Evolutionary conservation across 805 yeast species (phyloP).

Genomic region (Komagataella ulmi): DNA sequence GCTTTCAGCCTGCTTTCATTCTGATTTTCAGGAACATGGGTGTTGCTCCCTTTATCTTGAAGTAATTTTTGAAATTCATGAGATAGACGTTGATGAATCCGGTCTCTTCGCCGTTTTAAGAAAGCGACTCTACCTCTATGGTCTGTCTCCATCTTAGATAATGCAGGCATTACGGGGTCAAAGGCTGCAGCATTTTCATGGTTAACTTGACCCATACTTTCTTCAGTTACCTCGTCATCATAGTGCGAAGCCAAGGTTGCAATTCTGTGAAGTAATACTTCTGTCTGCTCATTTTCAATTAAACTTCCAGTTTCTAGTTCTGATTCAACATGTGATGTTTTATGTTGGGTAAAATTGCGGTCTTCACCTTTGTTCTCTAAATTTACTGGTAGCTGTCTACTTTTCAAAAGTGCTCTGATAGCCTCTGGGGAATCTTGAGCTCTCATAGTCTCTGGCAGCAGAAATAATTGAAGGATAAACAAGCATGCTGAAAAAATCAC

Average conservation of each 20-base stretch:
- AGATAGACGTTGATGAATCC: background rate
- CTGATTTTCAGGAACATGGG: background rate
- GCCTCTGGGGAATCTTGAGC: constrained; percentile 46
- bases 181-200: background rate
- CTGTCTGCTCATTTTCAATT: constrained; percentile 12
- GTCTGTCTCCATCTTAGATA: background rate
- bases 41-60: background rate
- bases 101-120: background rate
- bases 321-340: constrained; percentile 5
- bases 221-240: background rate
- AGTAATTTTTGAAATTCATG: background rate
- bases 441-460: constrained; percentile 72
- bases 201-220: background rate
- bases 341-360: background rate
- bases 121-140: background rate
- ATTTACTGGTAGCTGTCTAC: constrained; percentile 2
- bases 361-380: constrained; percentile 11
- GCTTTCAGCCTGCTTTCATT: background rate
- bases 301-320: constrained; percentile 8
- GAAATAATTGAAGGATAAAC: constrained; percentile 32
- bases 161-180: background rate
- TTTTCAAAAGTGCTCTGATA: constrained; percentile 29
- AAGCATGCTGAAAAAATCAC: constrained; percentile 51
- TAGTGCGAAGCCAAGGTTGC: background rate
- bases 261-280: background rate